phyloP scores from a whole-genome alignment of 495 filamentous ascomycete genomes.

The Aspergillus ostianus region DNA sequence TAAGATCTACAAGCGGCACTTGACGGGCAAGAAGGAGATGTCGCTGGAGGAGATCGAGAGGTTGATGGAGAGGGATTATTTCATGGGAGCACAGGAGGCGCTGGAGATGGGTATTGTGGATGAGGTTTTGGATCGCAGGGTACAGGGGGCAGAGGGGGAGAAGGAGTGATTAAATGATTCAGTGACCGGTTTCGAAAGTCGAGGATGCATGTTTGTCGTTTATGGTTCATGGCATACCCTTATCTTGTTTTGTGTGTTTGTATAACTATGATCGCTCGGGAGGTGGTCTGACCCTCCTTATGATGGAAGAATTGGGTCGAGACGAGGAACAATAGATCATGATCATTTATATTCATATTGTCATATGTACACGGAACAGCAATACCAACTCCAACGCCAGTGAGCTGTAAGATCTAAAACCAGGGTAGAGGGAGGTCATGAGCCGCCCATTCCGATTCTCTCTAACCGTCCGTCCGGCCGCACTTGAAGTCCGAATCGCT shows the following conservation, averaged over 20 bases:
- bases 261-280: slow-evolving; percentile 12
- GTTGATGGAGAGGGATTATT: slow-evolving; percentile 95
- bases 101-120: slow-evolving; percentile 88
- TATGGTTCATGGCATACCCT: slow-evolving; percentile 9
- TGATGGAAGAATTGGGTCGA: slow-evolving; percentile 8
- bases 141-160: slow-evolving; percentile 28
- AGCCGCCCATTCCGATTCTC: slow-evolving; percentile 26
- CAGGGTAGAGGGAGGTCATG: not conserved
- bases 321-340: not conserved
- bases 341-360: slow-evolving; percentile 3
- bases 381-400: not conserved
- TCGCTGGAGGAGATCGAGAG: slow-evolving; percentile 80
- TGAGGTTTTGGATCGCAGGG: slow-evolving; percentile 69
- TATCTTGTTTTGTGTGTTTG: slow-evolving; percentile 6
- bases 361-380: slow-evolving; percentile 7
- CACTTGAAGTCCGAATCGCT: slow-evolving; percentile 43
- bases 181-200: not conserved
- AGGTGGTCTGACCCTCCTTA: not conserved
- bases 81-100: slow-evolving; percentile 85
- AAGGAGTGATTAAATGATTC: slow-evolving; percentile 21
- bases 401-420: not conserved
- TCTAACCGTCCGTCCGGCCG: slow-evolving; percentile 40
- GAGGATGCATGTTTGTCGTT: not conserved
- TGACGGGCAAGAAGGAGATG: slow-evolving; percentile 68
- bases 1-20: slow-evolving; percentile 80